These are phyloP conservation scores for Podospora fimiseda DNA, from an alignment of 495 filamentous ascomycete genomes.

Conservation along the genomic window DNA sequence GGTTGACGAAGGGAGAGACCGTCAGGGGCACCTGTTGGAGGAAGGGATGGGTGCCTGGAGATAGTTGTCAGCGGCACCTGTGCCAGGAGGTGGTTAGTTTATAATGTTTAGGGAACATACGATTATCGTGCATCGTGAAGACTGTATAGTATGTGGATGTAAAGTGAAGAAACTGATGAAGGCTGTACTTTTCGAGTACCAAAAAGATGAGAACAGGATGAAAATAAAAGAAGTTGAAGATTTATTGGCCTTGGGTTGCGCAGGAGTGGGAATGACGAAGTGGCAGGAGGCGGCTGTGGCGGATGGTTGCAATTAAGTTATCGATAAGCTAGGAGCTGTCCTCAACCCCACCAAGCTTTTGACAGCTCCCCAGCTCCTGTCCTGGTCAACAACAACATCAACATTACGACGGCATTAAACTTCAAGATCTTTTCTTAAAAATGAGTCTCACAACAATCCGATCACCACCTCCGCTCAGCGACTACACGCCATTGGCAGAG, in stretches of 20 bases:
- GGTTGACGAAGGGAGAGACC: conserved; percentile 88
- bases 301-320: conserved; percentile 14
- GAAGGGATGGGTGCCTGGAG: conserved; percentile 70
- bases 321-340: conserved; percentile 13
- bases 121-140: conserved; percentile 41
- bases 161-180: not conserved
- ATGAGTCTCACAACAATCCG: conserved; percentile 39
- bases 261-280: too few relatives aligned
- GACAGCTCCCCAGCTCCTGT: conserved; percentile 1
- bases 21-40: conserved; percentile 88
- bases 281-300: too few relatives aligned
- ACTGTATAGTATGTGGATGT: conserved; percentile 3
- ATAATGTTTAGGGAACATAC: conserved; percentile 28
- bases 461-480: conserved; percentile 33
- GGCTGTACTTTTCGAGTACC: too few relatives aligned
- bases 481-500: conserved; percentile 66
- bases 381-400: not conserved
- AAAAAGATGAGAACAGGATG: too few relatives aligned
- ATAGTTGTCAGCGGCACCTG: too few relatives aligned
- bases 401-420: conserved; percentile 6
- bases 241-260: too few relatives aligned
- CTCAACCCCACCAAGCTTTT: conserved; percentile 20
- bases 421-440: conserved; percentile 3
- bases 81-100: too few relatives aligned
- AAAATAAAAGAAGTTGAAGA: too few relatives aligned